phyloP scores from a whole-genome alignment of 2,329 filamentous ascomycete species.

The Exophiala bonariae region DNA sequence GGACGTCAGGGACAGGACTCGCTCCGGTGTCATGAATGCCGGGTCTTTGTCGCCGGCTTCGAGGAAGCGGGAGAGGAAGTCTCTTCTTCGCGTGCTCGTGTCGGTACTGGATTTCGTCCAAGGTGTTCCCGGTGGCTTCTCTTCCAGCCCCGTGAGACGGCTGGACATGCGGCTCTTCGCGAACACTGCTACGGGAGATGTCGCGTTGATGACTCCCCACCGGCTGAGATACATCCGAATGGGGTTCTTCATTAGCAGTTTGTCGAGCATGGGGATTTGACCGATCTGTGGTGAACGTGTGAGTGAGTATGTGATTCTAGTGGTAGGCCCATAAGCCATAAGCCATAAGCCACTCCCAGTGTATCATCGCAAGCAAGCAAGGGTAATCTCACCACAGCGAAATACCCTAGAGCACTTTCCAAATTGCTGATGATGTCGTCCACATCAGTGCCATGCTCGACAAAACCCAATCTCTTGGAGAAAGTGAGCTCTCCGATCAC shows the following conservation, averaged over 20 bases:
- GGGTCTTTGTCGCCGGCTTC: conserved; percentile 27
- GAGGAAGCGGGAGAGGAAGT: conserved; percentile 32
- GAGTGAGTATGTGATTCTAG: conserved; percentile 1
- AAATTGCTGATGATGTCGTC: conserved; percentile 37
- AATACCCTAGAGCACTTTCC: conserved; percentile 29
- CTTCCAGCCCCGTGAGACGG: conserved; percentile 5
- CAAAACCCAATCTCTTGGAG: conserved; percentile 35
- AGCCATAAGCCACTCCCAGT: not conserved
- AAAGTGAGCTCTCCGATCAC: conserved; percentile 36
- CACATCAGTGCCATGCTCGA: conserved; percentile 33
- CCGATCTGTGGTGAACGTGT: conserved; percentile 23
- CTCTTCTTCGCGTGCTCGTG: too few species aligned
- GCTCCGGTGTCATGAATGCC: conserved; percentile 14
- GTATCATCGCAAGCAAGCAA: not conserved
- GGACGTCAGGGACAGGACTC: conserved; percentile 16
- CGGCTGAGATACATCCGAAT: conserved; percentile 13
- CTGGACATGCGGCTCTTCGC: conserved; percentile 12
- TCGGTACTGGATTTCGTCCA: conserved; percentile 1
- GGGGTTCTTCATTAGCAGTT: conserved; percentile 20
- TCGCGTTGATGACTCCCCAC: conserved; percentile 11
- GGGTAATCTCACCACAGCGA: conserved; percentile 10
- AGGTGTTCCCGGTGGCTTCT: not conserved
- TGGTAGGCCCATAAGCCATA: too few species aligned
- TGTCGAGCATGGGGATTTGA: conserved; percentile 37
- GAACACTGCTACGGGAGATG: conserved; percentile 14